A percentile compares a stretch with the other conserved stretches of the same genome.
Conservation (phyloP, 352 stramenopile species). For the Pythium brassicae region DNA sequence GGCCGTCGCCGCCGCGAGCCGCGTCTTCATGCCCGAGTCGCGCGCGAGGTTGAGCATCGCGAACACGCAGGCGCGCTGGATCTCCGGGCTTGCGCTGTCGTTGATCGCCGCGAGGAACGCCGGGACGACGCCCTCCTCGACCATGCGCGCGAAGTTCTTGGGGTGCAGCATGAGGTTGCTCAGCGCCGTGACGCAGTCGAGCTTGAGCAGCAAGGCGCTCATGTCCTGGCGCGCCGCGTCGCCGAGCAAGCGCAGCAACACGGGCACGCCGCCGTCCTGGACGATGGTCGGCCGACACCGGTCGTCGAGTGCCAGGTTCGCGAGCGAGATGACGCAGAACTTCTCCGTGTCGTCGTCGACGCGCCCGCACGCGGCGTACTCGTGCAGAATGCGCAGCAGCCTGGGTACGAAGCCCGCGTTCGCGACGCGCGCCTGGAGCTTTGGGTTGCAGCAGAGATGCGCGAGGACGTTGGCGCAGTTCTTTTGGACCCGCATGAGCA, state of each 20-base stretch:
- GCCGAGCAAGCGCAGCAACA: constrained; percentile 51
- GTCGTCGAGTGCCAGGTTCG: constrained; percentile 74
- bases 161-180: constrained; percentile 82
- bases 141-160: constrained; percentile 70
- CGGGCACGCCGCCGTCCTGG: constrained; percentile 48
- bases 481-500: constrained; percentile 38
- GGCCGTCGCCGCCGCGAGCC: constrained; percentile 43
- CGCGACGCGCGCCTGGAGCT: constrained; percentile 53
- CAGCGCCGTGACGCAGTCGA: constrained; percentile 76
- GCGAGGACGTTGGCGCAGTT: constrained; percentile 63
- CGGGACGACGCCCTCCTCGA: constrained; percentile 76
- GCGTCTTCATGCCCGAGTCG: constrained; percentile 66
- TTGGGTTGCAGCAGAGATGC: constrained; percentile 74
- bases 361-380: constrained; percentile 12
- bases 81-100: constrained; percentile 42
- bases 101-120: constrained; percentile 57
- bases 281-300: constrained; percentile 57
- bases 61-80: constrained; percentile 74
- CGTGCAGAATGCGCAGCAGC: constrained; percentile 40
- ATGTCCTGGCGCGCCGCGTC: constrained; percentile 11
- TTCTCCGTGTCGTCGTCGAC: constrained; percentile 68
- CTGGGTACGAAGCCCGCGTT: constrained; percentile 49
- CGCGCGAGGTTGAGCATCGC: constrained; percentile 73
- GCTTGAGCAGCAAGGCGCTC: constrained; percentile 45
- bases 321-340: constrained; percentile 53